Evolutionary conservation across 2,329 filamentous ascomycete species (phyloP).

Genomic region (Lasiodiplodia sp.): DNA sequence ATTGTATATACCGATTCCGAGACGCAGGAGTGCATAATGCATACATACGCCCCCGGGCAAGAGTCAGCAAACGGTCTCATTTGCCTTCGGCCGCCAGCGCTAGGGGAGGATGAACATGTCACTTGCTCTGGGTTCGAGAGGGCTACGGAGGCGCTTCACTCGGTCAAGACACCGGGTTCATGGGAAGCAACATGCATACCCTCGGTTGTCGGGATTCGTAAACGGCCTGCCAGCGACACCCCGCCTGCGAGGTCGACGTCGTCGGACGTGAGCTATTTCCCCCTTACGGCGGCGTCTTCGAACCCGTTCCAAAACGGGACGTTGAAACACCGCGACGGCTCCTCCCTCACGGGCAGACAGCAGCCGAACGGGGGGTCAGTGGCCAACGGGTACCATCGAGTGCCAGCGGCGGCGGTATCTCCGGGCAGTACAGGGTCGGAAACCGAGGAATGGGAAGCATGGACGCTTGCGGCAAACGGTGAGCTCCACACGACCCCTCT

Average conservation of each 20-base stretch:
- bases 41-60: slow-evolving; percentile 65
- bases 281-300: slow-evolving; percentile 11
- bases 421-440: slow-evolving; percentile 32
- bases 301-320: slow-evolving; percentile 16
- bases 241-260: slow-evolving; percentile 35
- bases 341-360: not conserved
- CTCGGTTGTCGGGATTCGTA: slow-evolving; percentile 69
- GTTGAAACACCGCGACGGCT: slow-evolving; percentile 26
- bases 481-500: slow-evolving; percentile 52
- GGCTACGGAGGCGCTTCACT: slow-evolving; percentile 60
- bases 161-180: slow-evolving; percentile 66
- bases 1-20: slow-evolving; percentile 68
- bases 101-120: slow-evolving; percentile 36
- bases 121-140: slow-evolving; percentile 45
- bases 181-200: slow-evolving; percentile 70
- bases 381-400: slow-evolving; percentile 13
- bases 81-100: slow-evolving; percentile 58
- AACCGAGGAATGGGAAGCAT: slow-evolving; percentile 60
- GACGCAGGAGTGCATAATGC: slow-evolving; percentile 68
- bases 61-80: slow-evolving; percentile 61
- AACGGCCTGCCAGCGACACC: slow-evolving; percentile 44
- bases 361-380: not conserved
- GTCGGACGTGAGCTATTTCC: slow-evolving; percentile 27
- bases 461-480: slow-evolving; percentile 58
- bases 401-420: not conserved